These are phyloP conservation scores for Marchantia paleacea DNA, from an alignment of 225 moss, liverwort and hornwort species.

Conservation along the genomic window DNA sequence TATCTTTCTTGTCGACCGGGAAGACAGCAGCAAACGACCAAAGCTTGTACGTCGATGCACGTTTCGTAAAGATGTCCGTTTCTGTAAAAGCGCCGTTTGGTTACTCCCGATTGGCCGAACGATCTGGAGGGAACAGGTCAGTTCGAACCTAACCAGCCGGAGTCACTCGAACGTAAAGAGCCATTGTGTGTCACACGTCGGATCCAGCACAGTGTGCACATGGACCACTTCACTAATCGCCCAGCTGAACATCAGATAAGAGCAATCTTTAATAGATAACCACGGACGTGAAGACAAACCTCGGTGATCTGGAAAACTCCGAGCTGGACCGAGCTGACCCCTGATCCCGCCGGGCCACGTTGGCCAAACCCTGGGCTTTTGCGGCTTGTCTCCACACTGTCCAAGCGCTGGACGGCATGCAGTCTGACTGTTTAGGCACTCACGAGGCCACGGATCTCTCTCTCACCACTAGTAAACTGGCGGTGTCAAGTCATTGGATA, in stretches of 20 bases:
- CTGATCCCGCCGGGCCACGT: neutral
- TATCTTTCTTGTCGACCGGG: too few species aligned
- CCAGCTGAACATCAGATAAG: neutral
- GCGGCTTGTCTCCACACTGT: neutral
- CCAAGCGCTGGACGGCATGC: conserved; percentile 6
- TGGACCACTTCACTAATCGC: neutral
- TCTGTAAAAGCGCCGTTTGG: too few species aligned
- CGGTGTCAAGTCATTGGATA: neutral
- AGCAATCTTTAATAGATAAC: neutral
- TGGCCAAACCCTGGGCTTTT: neutral
- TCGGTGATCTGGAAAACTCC: neutral
- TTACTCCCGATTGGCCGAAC: too few species aligned
- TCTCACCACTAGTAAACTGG: neutral
- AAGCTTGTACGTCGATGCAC: too few species aligned
- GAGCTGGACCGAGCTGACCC: neutral
- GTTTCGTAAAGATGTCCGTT: too few species aligned
- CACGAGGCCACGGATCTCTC: neutral
- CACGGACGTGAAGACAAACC: neutral
- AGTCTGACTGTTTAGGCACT: conserved; percentile 12
- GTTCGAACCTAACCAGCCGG: too few species aligned
- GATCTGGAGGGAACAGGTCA: too few species aligned
- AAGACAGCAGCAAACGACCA: too few species aligned
- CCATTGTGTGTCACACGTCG: neutral
- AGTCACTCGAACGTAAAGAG: neutral
- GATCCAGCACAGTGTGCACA: conserved; percentile 7